Evolutionary conservation across 116 monocot species (phyloP).

Genomic region (Cymodocea nodosa): DNA sequence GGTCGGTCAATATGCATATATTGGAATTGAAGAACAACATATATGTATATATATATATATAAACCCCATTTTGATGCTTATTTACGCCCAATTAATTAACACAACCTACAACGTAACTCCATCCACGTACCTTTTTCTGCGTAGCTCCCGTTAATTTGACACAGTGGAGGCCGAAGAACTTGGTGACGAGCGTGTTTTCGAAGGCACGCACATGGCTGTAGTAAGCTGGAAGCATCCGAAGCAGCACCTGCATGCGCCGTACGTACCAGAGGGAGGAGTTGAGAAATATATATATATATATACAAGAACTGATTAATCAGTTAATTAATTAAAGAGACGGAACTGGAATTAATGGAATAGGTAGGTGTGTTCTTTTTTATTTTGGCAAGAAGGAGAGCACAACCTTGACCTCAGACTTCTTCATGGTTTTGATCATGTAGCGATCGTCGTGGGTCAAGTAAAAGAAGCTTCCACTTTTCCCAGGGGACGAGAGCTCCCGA

Average conservation of each 20-base stretch:
- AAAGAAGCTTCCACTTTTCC: conserved; percentile 91
- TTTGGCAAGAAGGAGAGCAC: too few species aligned
- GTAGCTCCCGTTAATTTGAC: conserved; percentile 66
- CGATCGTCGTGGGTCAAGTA: conserved; percentile 78
- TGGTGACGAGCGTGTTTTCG: conserved; percentile 75
- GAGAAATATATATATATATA: not conserved
- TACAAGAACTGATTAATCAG: not conserved
- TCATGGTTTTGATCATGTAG: conserved; percentile 92
- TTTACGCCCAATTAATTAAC: too few species aligned
- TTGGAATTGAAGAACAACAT: too few species aligned
- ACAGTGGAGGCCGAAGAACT: conserved; percentile 81
- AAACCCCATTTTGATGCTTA: too few species aligned
- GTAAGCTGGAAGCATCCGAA: conserved; percentile 92
- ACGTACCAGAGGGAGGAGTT: not conserved
- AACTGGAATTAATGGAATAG: too few species aligned
- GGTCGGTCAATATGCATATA: too few species aligned
- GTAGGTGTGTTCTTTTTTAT: too few species aligned
- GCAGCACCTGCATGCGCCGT: conserved; percentile 46
- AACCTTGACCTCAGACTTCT: conserved; percentile 89
- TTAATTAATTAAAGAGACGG: too few species aligned
- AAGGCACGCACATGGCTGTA: conserved; percentile 73
- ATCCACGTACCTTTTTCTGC: conserved; percentile 89
- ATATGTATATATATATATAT: too few species aligned
- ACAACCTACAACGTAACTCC: too few species aligned
- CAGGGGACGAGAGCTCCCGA: conserved; percentile 71